Base-by-base conservation (phyloP, 2,329 filamentous ascomycete genomes). In the Phoma sp. region DNA sequence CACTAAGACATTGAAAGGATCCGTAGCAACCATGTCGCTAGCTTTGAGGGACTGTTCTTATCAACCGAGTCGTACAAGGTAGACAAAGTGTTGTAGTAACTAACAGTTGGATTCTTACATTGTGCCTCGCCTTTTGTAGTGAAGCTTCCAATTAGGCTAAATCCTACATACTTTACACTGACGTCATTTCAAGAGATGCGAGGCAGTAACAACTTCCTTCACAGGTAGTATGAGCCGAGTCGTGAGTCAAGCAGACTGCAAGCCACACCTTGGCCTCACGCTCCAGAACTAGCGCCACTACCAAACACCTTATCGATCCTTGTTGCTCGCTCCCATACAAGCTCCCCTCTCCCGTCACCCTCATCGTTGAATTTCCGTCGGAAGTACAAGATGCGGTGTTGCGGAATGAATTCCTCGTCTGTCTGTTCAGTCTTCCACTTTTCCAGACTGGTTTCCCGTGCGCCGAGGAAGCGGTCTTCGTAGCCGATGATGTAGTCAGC, bases 341-440 rank as follows among this genome's bases (percentile, higher is more conserved):
- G 67, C 22, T 77, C 75, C 1, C 60, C 68, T 25, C 39, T 58
- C 32, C 53, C 62, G 19, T 41, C 56, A 27, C 55, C 61, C 33
- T 53, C 58, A 15, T 58, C 58, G 33, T 72, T 66, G 5, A 60
- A 68, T 17, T 71, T 76, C 56, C 74, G 74, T 58, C 77, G 80
- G 60, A 84, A 80, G 56, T 82, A 81, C 50, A 81, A 55, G 17
- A 85, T 80, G 2, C 82, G 76, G 69, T 85, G 82, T 59, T 81
- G 77, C 3, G 83, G 83, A 51, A 85, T 83, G 51, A 84, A 85
- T 41, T 85, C 82, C 55, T 84, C 81, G 25, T 84, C 76, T 9
- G 82, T 84, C 29, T 78, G 77, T 43, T 83, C 81, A 17, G 74
- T 78, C 62, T 82, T 81, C 82, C 82, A 85, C n/a, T 72, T 74